A percentile compares a stretch with the other conserved stretches of the same genome.
Evolutionary conservation across 108 stramenopile species (phyloP).

Genomic region (Ochromonas danica): DNA sequence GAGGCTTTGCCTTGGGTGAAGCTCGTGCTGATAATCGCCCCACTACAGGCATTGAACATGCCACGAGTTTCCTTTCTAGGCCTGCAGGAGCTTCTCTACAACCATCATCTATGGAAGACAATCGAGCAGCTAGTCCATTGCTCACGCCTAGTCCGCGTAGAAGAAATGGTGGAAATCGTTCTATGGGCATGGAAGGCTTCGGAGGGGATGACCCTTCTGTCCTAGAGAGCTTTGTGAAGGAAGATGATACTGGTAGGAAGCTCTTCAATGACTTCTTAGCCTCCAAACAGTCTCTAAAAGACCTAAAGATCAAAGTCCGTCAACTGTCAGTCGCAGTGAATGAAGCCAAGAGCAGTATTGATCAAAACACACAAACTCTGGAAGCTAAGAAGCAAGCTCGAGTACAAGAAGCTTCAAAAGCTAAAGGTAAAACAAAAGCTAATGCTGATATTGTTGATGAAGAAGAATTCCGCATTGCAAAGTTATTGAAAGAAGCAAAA

Average conservation of each 20-base stretch:
- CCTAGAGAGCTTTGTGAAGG: not conserved
- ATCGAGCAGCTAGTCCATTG: too few species aligned
- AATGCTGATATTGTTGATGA: conserved; percentile 48
- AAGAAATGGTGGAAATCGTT: not conserved
- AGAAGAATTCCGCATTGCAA: conserved; percentile 49
- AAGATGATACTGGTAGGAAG: conserved; percentile 8
- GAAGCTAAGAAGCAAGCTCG: conserved; percentile 28
- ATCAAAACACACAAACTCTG: not conserved
- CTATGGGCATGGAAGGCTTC: not conserved
- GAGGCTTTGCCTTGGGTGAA: conserved; percentile 39
- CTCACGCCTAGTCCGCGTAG: conserved; percentile 4
- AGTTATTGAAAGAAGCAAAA: conserved; percentile 41
- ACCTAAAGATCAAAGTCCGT: not conserved
- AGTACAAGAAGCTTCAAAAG: not conserved
- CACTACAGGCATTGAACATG: not conserved
- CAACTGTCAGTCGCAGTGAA: not conserved
- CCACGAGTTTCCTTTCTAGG: not conserved
- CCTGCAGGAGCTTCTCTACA: conserved; percentile 12
- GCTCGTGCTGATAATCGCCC: conserved; percentile 36
- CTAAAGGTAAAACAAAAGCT: conserved; percentile 19
- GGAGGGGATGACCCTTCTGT: not conserved
- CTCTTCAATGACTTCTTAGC: not conserved
- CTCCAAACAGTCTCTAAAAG: conserved; percentile 31
- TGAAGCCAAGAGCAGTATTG: conserved; percentile 39
- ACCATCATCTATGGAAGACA: too few species aligned